Base-by-base conservation (phyloP, 163 green algal genomes). In the Chlorella variabilis region DNA sequence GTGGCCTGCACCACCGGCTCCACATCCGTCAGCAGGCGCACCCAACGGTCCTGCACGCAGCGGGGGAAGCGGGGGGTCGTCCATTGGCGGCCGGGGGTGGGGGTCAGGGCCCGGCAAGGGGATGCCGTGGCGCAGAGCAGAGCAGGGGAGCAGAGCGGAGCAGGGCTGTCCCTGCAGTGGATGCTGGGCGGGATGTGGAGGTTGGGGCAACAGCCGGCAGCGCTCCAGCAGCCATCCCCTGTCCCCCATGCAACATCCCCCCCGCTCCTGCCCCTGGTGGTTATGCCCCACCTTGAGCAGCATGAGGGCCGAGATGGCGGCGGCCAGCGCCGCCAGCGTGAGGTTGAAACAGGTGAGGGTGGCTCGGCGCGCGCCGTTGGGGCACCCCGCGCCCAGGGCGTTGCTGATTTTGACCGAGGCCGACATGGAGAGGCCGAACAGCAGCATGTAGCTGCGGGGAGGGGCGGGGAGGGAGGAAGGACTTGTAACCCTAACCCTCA, bases 351-450 rank as follows among this genome's bases (percentile, higher is more conserved):
- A 62, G 13, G 62, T 73, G 39, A 58, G 31, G 23, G 85, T 83
- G 27, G 88, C 78, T 18, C 78, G 68, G 2, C 39, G 38, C 11
- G 89, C 90, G 31, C 61, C 45, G 20, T 13, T 8, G 0, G 87
- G 78, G 25, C 73, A 48, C 7, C 84, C 87, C 2, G 76, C 87
- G 18, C 90, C 90, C 56, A 94, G 73, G 21, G 88, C 88, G 45
- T 93, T 91, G 63, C 78, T 81, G 23, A 92, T 83, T n/a, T 88
- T 69, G 25, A 80, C 83, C 42, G 70, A 80, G 34, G 42, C 75
- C 21, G 84, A 84, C 34, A 68, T 77, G 39, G 68, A 70, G 4
- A 92, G 8, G 54, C 86, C 89, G 17, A 83, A 75, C 5, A 81
- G 61, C 25, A 70, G 79, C 23, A 88, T 41, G 71, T 91, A 90